These are phyloP conservation scores for Pterulicium gracile DNA, from an alignment of 1,284 basidiomycete species.

Conservation along the genomic window DNA sequence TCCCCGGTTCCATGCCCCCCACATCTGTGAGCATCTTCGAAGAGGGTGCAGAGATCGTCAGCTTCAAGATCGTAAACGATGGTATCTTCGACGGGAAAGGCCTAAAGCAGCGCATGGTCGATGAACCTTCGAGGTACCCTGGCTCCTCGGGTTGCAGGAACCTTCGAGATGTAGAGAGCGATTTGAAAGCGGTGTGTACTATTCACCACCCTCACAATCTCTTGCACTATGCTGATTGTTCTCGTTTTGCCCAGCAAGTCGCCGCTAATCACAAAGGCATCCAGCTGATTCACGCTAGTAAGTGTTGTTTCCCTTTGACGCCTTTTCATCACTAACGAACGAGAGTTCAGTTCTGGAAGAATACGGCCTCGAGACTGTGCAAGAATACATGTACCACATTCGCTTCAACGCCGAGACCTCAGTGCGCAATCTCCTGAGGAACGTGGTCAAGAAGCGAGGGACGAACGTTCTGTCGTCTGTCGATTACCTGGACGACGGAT, in stretches of 20 bases:
- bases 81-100: conserved; percentile 76
- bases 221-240: not conserved
- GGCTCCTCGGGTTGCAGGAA: conserved; percentile 79
- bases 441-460: conserved; percentile 63
- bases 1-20: conserved; percentile 91
- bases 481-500: conserved; percentile 84
- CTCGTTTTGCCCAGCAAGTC: conserved; percentile 58
- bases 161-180: conserved; percentile 83
- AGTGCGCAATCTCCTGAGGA: conserved; percentile 74
- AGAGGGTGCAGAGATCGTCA: conserved; percentile 87
- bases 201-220: conserved; percentile 2
- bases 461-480: conserved; percentile 58
- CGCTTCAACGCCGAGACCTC: conserved; percentile 84
- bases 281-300: conserved; percentile 69
- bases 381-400: conserved; percentile 90
- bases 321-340: conserved; percentile 8
- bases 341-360: conserved; percentile 63
- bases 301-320: conserved; percentile 15
- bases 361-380: conserved; percentile 80
- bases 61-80: conserved; percentile 85
- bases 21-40: conserved; percentile 85
- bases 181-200: conserved; percentile 72
- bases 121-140: conserved; percentile 78
- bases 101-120: conserved; percentile 72
- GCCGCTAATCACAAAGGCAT: conserved; percentile 94